Percentiles rank a stretch among this genome's conserved stretches.
phyloP scores from a whole-genome alignment of 345 rosid species.

The Hibiscus mutabilis region DNA sequence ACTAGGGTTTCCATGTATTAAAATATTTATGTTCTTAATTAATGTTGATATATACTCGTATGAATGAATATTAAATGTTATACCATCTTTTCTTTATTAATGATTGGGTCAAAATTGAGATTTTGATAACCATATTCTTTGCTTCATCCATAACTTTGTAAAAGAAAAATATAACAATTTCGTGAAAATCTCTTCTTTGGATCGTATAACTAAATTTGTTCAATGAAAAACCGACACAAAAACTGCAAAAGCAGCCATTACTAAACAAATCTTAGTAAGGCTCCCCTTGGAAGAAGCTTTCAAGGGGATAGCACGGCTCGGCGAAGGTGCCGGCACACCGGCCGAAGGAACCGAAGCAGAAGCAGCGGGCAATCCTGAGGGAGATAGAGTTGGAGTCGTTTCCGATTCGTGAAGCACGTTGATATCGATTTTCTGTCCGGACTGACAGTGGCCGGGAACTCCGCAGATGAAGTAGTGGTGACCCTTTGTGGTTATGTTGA shows the following conservation, averaged over 20 bases:
- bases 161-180: no score
- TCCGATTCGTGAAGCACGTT: constrained; percentile 38
- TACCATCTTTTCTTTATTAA: no score
- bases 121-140: no score
- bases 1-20: no score
- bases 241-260: constrained; percentile 16
- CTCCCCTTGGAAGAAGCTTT: constrained; percentile 9
- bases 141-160: no score
- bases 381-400: constrained; percentile 32
- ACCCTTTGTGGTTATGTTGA: constrained; percentile 57
- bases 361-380: constrained; percentile 8
- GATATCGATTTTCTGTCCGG: constrained; percentile 89
- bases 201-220: neutral
- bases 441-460: constrained; percentile 81
- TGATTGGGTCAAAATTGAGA: no score
- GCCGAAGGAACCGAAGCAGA: neutral
- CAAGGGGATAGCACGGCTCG: constrained; percentile 30
- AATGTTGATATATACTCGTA: no score
- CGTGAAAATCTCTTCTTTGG: no score
- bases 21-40: no score
- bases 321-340: constrained; percentile 38
- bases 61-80: no score
- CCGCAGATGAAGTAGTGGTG: constrained; percentile 94
- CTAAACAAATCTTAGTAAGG: constrained; percentile 13
- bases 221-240: constrained; percentile 14